Evolutionary conservation across 2,329 filamentous ascomycete species (phyloP).

Genomic region (Trichoderma afroharzianum): DNA sequence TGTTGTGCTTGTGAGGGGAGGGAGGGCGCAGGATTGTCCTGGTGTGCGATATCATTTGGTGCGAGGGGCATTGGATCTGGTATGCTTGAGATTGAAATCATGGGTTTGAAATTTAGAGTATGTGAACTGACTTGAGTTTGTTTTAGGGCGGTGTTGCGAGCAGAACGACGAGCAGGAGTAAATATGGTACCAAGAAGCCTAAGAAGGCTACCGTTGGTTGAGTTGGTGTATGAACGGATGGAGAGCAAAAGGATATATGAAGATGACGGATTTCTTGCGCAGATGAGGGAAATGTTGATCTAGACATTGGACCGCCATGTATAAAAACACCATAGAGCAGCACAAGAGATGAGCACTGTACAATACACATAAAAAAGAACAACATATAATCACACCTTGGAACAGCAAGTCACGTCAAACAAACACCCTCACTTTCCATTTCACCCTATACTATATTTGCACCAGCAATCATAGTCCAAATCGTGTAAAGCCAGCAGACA

Average conservation of each 20-base stretch:
- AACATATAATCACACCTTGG: background rate
- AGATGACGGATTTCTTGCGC: background rate
- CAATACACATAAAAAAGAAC: background rate
- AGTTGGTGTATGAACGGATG: background rate
- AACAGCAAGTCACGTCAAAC: background rate
- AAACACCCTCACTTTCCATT: background rate
- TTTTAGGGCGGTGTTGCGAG: slow-evolving; percentile 82
- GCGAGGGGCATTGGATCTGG: slow-evolving; percentile 86
- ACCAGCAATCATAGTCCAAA: slow-evolving; percentile 19
- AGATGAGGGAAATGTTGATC: background rate
- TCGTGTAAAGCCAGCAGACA: slow-evolving; percentile 15
- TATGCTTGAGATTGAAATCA: slow-evolving; percentile 42
- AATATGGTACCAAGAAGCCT: slow-evolving; percentile 98
- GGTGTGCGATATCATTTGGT: slow-evolving; percentile 96
- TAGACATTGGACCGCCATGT: slow-evolving; percentile 1
- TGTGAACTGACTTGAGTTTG: slow-evolving; percentile 21
- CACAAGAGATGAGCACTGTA: slow-evolving; percentile 1
- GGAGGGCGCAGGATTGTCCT: slow-evolving; percentile 92
- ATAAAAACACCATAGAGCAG: slow-evolving; percentile 12
- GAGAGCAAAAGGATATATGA: background rate
- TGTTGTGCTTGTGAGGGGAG: slow-evolving; percentile 92
- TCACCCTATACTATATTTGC: slow-evolving; percentile 14
- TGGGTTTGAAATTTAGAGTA: background rate
- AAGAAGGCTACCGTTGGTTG: slow-evolving; percentile 67
- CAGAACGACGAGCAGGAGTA: slow-evolving; percentile 80